Evolutionary conservation across 495 filamentous ascomycete species (phyloP).

Genomic region (Penicillium canariense): DNA sequence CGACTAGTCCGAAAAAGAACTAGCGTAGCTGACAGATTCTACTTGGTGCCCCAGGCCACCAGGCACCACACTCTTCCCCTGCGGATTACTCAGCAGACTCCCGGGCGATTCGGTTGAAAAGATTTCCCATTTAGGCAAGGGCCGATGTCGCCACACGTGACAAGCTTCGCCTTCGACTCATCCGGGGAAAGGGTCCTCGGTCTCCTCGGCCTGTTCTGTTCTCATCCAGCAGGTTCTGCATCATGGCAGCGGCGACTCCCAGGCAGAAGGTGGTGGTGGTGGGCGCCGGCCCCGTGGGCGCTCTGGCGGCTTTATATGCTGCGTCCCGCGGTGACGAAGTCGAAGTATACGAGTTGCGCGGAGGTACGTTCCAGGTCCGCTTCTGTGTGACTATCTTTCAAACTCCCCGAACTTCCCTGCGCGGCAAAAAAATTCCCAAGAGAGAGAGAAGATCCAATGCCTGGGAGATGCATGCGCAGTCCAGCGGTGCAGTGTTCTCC

Average conservation of each 20-base stretch:
- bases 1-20: not conserved
- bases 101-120: slow-evolving; percentile 14
- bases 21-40: not conserved
- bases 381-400: slow-evolving; percentile 1
- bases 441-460: not conserved
- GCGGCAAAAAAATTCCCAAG: not conserved
- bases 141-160: slow-evolving; percentile 31
- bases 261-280: slow-evolving; percentile 76
- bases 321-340: slow-evolving; percentile 83
- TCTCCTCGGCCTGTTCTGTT: not conserved
- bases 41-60: not conserved
- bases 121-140: slow-evolving; percentile 10
- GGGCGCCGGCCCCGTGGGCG: slow-evolving; percentile 90
- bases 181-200: not conserved
- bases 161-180: slow-evolving; percentile 4
- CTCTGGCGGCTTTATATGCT: slow-evolving; percentile 89
- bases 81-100: slow-evolving; percentile 5
- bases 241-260: slow-evolving; percentile 17
- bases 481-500: not conserved
- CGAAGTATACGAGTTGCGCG: slow-evolving; percentile 89
- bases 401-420: slow-evolving; percentile 2
- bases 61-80: too few species aligned
- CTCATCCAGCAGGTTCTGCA: slow-evolving; percentile 1
- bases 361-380: slow-evolving; percentile 58
- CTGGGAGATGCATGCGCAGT: not conserved